A percentile compares a stretch with the other conserved stretches of the same genome.
These are phyloP conservation scores for Cyberlindnera subsufficiens DNA, from an alignment of 805 yeast genomes.

Conservation along the genomic window DNA sequence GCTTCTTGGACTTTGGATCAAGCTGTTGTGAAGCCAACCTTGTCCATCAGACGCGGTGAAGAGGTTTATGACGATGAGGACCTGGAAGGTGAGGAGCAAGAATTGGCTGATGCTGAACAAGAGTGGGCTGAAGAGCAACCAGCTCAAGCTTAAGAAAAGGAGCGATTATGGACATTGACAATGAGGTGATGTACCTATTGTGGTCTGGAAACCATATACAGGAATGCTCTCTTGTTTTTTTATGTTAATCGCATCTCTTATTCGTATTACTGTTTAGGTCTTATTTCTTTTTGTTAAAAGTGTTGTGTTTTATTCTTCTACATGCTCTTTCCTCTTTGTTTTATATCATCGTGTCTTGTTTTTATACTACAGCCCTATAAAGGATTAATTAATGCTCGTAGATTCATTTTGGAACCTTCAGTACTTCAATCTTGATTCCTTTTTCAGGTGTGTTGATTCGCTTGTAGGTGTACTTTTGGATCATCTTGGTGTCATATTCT, in stretches of 20 bases:
- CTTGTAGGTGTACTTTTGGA: slow-evolving; percentile 17
- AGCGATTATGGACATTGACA: not conserved
- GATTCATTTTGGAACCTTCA: slow-evolving; percentile 10
- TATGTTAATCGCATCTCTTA: not conserved
- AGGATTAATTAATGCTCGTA: not conserved
- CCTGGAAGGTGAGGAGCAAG: slow-evolving; percentile 37
- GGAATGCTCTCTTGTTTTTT: not conserved
- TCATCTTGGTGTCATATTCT: slow-evolving; percentile 11
- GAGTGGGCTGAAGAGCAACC: slow-evolving; percentile 41
- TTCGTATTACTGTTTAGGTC: not conserved
- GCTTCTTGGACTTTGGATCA: slow-evolving; percentile 80
- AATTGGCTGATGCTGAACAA: slow-evolving; percentile 47
- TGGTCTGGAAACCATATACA: not conserved
- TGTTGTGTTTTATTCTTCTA: not conserved
- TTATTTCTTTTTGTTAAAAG: not conserved
- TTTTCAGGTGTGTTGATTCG: slow-evolving; percentile 7
- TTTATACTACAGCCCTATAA: too few species aligned
- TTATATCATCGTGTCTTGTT: not conserved
- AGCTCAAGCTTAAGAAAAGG: slow-evolving; percentile 16
- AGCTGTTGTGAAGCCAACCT: slow-evolving; percentile 78
- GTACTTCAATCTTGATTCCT: slow-evolving; percentile 19
- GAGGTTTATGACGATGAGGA: slow-evolving; percentile 47
- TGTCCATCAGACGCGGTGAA: slow-evolving; percentile 57
- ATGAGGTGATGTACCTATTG: not conserved
- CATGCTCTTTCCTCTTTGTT: not conserved